These are phyloP conservation scores for Fusarium sp. DNA, from an alignment of 2,329 filamentous ascomycete genomes.

Conservation along the genomic window DNA sequence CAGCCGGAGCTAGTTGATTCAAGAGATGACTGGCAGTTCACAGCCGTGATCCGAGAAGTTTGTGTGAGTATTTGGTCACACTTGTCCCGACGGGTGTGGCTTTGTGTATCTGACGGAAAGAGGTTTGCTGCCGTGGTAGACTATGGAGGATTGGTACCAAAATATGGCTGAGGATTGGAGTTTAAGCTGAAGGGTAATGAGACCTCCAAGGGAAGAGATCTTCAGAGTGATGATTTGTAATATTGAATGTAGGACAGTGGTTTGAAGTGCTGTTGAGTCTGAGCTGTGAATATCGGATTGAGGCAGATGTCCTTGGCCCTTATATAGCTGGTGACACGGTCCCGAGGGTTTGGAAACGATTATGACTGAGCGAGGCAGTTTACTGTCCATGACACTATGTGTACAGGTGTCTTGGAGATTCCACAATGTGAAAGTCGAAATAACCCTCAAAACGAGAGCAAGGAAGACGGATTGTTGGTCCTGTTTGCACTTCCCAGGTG, in stretches of 20 bases:
- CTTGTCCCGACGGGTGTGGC: slow-evolving; percentile 33
- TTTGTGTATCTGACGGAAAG: slow-evolving; percentile 34
- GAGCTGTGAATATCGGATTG: slow-evolving; percentile 27
- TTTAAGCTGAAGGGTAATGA: neutral
- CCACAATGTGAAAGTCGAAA: slow-evolving; percentile 43
- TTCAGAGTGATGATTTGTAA: neutral
- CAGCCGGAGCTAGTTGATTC: slow-evolving; percentile 17
- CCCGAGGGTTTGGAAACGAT: slow-evolving; percentile 38
- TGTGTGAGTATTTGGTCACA: slow-evolving; percentile 36
- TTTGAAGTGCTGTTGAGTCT: slow-evolving; percentile 26
- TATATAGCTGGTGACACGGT: slow-evolving; percentile 44
- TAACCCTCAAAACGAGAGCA: slow-evolving; percentile 38
- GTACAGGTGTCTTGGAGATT: slow-evolving; percentile 38
- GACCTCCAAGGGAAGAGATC: neutral
- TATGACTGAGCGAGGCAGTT: slow-evolving; percentile 40
- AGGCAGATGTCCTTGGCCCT: slow-evolving; percentile 32
- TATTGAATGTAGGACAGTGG: slow-evolving; percentile 1
- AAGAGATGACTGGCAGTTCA: slow-evolving; percentile 29
- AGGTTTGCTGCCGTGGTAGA: slow-evolving; percentile 29
- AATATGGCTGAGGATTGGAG: slow-evolving; percentile 1
- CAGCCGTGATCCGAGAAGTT: slow-evolving; percentile 36
- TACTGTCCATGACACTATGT: slow-evolving; percentile 43
- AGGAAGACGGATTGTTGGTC: slow-evolving; percentile 41
- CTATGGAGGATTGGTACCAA: slow-evolving; percentile 4
- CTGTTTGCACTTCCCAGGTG: slow-evolving; percentile 32